These are phyloP conservation scores for Vicia villosa DNA, from an alignment of 306 rosid genomes.

Conservation along the genomic window DNA sequence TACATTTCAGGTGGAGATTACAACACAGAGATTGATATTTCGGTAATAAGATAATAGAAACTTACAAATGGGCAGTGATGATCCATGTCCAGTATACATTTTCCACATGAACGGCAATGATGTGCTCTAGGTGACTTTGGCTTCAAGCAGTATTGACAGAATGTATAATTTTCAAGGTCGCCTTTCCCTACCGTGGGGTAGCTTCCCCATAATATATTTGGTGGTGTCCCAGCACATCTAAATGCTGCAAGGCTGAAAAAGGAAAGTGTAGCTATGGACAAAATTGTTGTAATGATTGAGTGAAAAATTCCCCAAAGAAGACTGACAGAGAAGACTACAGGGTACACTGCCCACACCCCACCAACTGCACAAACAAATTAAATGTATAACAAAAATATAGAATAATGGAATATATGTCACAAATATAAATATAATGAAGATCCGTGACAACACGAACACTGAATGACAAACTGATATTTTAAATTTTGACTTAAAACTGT, in stretches of 20 bases:
- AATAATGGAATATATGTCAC: constrained; percentile 19
- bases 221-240: constrained; percentile 77
- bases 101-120: constrained; percentile 87
- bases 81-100: constrained; percentile 93
- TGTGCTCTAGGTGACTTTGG: constrained; percentile 95
- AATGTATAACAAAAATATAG: constrained; percentile 26
- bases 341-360: constrained; percentile 84
- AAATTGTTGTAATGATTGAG: constrained; percentile 50
- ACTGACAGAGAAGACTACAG: constrained; percentile 67
- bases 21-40: constrained; percentile 22
- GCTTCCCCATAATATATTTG: constrained; percentile 78
- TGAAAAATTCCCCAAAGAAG: constrained; percentile 68
- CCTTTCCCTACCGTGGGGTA: constrained; percentile 83
- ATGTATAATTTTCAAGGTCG: constrained; percentile 76
- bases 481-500: background rate
- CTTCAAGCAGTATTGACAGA: constrained; percentile 68
- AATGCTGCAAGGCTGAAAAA: constrained; percentile 77
- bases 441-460: background rate
- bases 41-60: constrained; percentile 28
- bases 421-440: constrained; percentile 24
- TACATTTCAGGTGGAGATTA: background rate
- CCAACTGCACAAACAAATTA: constrained; percentile 67
- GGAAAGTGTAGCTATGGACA: constrained; percentile 69
- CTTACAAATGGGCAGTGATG: constrained; percentile 99
- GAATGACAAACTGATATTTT: constrained; percentile 13